Percentiles rank a stretch among this genome's conserved stretches.
Evolutionary conservation across 176 grass and related monocot genomes (phyloP).

Genomic region (Carex littledalei): DNA sequence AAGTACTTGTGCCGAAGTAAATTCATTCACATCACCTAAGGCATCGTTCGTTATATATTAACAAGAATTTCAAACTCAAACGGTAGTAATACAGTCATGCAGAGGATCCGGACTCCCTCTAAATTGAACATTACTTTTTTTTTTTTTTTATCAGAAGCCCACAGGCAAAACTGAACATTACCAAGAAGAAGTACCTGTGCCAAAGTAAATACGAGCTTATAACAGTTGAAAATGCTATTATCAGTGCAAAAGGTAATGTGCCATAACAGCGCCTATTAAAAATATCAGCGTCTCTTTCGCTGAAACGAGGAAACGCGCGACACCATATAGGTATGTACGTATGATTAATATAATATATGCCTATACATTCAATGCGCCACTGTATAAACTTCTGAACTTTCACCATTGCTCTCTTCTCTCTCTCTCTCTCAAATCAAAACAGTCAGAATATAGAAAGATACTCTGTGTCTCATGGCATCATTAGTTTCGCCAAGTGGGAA

Average conservation of each 20-base stretch:
- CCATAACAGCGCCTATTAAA: background rate
- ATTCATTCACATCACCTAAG: no score
- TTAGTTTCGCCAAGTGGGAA: slow-evolving; percentile 21
- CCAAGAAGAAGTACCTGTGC: no score
- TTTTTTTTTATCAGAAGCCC: no score
- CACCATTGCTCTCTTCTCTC: background rate
- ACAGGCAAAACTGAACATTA: no score
- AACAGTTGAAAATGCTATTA: background rate
- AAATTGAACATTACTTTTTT: no score
- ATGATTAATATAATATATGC: background rate
- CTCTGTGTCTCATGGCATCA: slow-evolving; percentile 9
- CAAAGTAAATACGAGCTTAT: background rate
- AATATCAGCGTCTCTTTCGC: background rate
- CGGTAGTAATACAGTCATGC: no score
- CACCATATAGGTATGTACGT: background rate
- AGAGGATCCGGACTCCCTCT: no score
- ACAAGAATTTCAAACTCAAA: no score
- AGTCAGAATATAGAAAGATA: slow-evolving; percentile 26
- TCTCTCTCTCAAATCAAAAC: slow-evolving; percentile 13
- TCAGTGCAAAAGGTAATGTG: background rate
- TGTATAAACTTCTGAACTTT: slow-evolving; percentile 25
- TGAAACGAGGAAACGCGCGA: background rate
- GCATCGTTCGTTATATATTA: no score
- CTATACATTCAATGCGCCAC: background rate
- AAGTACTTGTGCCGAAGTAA: no score